These are phyloP conservation scores for Magnusiomyces ingens DNA, from an alignment of 1,139 yeast species.

Conservation along the genomic window DNA sequence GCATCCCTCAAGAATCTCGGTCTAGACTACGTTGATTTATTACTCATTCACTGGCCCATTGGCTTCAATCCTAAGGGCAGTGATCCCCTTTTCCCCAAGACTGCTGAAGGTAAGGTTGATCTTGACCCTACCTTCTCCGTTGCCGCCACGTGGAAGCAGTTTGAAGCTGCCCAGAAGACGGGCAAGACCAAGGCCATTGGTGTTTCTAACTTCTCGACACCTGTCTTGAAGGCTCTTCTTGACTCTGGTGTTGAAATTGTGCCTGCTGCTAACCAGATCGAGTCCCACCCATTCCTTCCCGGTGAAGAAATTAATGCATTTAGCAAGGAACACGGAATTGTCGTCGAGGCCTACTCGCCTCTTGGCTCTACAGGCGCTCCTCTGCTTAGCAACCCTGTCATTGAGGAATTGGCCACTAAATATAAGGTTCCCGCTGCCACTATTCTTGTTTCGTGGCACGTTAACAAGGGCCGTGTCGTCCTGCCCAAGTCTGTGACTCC, in stretches of 20 bases:
- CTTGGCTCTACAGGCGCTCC: slow-evolving; percentile 67
- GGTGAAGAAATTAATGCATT: slow-evolving; percentile 55
- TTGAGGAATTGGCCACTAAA: slow-evolving; percentile 49
- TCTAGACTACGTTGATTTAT: slow-evolving; percentile 75
- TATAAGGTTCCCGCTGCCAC: slow-evolving; percentile 53
- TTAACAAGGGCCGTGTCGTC: slow-evolving; percentile 63
- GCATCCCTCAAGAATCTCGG: slow-evolving; percentile 59
- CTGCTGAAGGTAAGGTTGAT: slow-evolving; percentile 40
- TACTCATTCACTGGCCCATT: slow-evolving; percentile 84
- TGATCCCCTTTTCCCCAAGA: slow-evolving; percentile 37
- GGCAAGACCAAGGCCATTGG: slow-evolving; percentile 68
- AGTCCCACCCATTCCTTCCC: slow-evolving; percentile 68
- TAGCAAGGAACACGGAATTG: slow-evolving; percentile 48
- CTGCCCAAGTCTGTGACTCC: slow-evolving; percentile 67
- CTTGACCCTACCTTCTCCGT: slow-evolving; percentile 47
- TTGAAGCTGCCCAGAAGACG: slow-evolving; percentile 53
- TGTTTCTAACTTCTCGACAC: slow-evolving; percentile 67
- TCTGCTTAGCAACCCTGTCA: slow-evolving; percentile 45
- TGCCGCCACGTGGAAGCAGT: slow-evolving; percentile 59
- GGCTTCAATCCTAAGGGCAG: slow-evolving; percentile 39
- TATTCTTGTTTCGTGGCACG: slow-evolving; percentile 64
- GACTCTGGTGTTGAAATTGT: slow-evolving; percentile 42
- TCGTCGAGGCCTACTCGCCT: slow-evolving; percentile 73
- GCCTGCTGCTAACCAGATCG: slow-evolving; percentile 73
- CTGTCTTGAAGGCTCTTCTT: slow-evolving; percentile 47